These are phyloP conservation scores for Tulasnella sp. DNA, from an alignment of 768 basidiomycete genomes.

Conservation along the genomic window DNA sequence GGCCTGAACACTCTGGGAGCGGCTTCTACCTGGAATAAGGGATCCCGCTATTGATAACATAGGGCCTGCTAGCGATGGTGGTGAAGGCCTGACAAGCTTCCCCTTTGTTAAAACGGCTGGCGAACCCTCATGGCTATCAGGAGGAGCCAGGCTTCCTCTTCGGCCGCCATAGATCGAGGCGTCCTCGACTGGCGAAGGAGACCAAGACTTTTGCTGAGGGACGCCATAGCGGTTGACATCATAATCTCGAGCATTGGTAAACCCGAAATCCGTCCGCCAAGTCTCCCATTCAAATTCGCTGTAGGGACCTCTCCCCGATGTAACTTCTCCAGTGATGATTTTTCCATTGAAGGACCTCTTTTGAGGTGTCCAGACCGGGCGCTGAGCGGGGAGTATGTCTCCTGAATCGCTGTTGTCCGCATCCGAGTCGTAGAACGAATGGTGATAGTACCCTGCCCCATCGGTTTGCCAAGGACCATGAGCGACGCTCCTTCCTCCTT, in stretches of 20 bases:
- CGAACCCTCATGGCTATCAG: not conserved
- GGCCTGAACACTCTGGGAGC: not conserved
- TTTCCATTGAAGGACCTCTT: not conserved
- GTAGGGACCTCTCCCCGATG: not conserved
- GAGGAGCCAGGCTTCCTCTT: not conserved
- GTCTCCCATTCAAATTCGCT: conserved; percentile 5
- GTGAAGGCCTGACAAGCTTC: not conserved
- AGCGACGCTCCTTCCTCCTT: not conserved
- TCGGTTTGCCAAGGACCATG: conserved; percentile 3
- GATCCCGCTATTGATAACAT: not conserved
- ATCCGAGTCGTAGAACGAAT: not conserved
- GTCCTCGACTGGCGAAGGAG: not conserved
- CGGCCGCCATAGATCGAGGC: not conserved
- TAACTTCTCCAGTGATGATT: not conserved
- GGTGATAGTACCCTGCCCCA: not conserved
- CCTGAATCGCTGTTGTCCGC: not conserved
- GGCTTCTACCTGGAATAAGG: not conserved
- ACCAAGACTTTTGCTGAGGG: not conserved
- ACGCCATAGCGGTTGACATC: not conserved
- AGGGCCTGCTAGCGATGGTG: not conserved
- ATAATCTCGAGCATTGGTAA: not conserved
- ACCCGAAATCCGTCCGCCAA: not conserved
- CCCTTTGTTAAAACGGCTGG: not conserved
- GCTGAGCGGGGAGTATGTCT: not conserved
- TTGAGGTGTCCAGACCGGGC: not conserved